phyloP scores from a whole-genome alignment of 208 protist species.

The Herpetomonas tarakana region DNA sequence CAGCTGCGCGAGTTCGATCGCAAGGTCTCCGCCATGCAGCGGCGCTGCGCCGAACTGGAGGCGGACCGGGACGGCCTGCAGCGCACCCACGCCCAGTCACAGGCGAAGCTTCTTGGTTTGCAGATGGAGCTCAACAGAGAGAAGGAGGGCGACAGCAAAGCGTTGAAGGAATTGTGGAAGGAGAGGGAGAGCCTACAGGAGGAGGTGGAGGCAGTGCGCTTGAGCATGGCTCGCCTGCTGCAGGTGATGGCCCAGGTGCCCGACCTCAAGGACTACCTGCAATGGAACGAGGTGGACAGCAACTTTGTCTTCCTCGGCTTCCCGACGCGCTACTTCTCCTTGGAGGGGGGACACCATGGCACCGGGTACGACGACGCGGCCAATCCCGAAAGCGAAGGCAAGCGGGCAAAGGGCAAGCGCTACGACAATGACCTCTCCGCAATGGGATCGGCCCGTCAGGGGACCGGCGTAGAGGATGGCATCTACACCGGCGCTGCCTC shows the following conservation, averaged over 20 bases:
- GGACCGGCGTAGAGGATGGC: constrained; percentile 78
- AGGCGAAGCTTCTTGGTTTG: constrained; percentile 11
- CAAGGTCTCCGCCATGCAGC: constrained; percentile 12
- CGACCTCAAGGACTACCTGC: constrained; percentile 48
- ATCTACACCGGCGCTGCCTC: constrained; percentile 62
- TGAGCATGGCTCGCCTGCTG: constrained; percentile 76
- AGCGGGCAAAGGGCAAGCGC: not conserved
- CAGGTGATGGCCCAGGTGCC: constrained; percentile 73
- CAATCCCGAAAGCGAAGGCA: constrained; percentile 1
- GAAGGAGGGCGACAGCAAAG: not conserved
- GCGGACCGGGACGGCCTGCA: not conserved
- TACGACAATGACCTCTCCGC: not conserved
- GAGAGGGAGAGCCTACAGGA: constrained; percentile 43
- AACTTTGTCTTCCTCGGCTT: constrained; percentile 76
- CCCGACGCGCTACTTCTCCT: constrained; percentile 41
- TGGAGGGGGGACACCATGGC: not conserved
- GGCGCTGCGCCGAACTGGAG: constrained; percentile 14
- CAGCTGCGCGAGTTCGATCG: constrained; percentile 25
- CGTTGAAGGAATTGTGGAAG: constrained; percentile 10
- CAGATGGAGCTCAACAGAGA: constrained; percentile 6
- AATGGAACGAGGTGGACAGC: constrained; percentile 45
- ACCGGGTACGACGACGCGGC: constrained; percentile 9
- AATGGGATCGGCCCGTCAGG: not conserved
- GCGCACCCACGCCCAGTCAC: not conserved
- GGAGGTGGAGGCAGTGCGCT: constrained; percentile 49